Base-by-base conservation (phyloP, 805 yeast genomes). In the Alloascoidea hylecoeti region DNA sequence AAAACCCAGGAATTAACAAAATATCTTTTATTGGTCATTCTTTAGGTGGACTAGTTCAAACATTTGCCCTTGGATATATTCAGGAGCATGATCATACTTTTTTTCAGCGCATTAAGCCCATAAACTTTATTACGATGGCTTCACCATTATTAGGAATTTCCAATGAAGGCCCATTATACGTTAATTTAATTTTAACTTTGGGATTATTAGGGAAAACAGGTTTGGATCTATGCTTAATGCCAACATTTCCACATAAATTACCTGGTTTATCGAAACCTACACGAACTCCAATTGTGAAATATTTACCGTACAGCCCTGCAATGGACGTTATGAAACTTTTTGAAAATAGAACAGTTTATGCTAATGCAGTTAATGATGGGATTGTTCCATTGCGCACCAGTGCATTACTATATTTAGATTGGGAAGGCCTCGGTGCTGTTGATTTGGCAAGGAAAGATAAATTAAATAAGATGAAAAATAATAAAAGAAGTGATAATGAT, bases 181-280 rank as follows among this genome's bases (percentile, higher is more conserved):
- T 89, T 12, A 83, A 86, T 42, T 52, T 86, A 36, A 95, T 92
- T 0, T 62, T 92, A 9, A 84, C 78, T 59, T 68, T 88, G 27
- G 98, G 98, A 0, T 66, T 86, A 16, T 77, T 86, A n/a, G 98
- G 98, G 3, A 71, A 73, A 44, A 82, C 96, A 0, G 98, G 98
- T 3, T 78, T 84, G 47, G 98, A 92, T 53, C 60, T 92, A 41
- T 89, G 89, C 1, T 66, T 92, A 32, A 61, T 70, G 17, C 60
- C 56, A 35, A 57, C 58, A n/a, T 42, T 48, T 15, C 61, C 60
- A 1, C 41, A 61, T 59, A 46, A 49, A 19, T 55, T 60, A 1
- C 46, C 56, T 4, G 38, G 45, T 36, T 39, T 2, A 38, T 37
- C 13, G 41, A 38, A 14, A 30, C 53, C 4, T 46, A 54, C 1